Percentiles rank a stretch among this genome's conserved stretches.
Conservation (phyloP, 2,329 filamentous ascomycete species). For the Colletotrichum sp. region DNA sequence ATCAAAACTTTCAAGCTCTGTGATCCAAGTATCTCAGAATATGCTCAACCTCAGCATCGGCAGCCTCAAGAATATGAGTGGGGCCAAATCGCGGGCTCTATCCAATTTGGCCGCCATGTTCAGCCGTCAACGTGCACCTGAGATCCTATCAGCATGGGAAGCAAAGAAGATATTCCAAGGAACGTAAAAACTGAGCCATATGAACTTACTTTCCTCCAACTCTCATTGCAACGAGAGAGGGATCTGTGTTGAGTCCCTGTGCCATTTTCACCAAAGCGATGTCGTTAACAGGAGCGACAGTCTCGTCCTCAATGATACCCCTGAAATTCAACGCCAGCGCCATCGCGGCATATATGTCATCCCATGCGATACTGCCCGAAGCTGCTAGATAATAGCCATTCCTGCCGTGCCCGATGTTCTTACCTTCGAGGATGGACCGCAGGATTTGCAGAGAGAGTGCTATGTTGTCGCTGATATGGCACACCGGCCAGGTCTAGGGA, state of each 20-base stretch:
- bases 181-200: background rate
- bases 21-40: background rate
- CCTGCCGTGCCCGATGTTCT: background rate
- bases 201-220: background rate
- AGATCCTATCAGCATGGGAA: background rate
- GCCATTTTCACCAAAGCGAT: background rate
- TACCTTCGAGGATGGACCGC: background rate
- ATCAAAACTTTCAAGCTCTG: background rate
- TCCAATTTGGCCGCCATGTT: background rate
- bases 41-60: background rate
- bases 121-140: background rate
- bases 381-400: background rate
- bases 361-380: background rate
- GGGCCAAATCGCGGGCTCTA: background rate
- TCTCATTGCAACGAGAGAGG: background rate
- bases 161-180: fast-evolving
- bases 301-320: background rate
- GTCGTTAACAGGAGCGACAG: background rate
- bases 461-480: background rate
- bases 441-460: background rate
- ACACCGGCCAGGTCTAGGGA: background rate
- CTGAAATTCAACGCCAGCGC: background rate
- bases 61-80: background rate
- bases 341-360: background rate
- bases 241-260: background rate